Evolutionary conservation across 2,329 filamentous ascomycete species (phyloP), one percentile per base, ranked within the genome.

Genomic region (Xylariaceae sp.): DNA sequence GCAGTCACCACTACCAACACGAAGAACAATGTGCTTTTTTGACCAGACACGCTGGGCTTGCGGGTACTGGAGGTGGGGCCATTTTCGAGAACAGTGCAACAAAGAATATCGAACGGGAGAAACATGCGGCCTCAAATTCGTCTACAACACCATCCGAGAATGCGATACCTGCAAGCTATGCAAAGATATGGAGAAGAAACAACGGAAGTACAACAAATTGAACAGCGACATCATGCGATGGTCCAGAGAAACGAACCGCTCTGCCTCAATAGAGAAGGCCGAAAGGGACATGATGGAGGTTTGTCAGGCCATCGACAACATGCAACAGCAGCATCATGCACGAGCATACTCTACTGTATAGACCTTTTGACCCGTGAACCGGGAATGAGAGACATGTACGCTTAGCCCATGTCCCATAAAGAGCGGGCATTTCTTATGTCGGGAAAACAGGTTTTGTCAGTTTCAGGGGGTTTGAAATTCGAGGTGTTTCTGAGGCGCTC

Each of bases 81-180:
- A 89, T 78, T 97, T 97, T 80, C 87, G 90, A 65, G 86, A 93
- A 75, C 93, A 96, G 74, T 98, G 94, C 83, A 88, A 90, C 75
- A 92, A 92, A 76, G 94, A 97, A 75, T 96, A 96, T 79, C 90
- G 94, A 65, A 96, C 91, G 65, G 94, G 94, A 69, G 94, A 98
- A 81, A 97, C 94, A 33, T 98, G 94, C 77, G 94, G 94, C 61
- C 88, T 96, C 78, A 96, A 92, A 78, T 85, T 96, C 63, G 88
- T 96, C 71, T 92, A 90, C 79, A 79, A 86, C 67, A 93, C 91
- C 23, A 81, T 85, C 63, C 79, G 80, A 57, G 81, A 88, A 51
- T 67, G 74, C 39, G 84, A 84, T 53, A 84, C 86, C 68, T 98
- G 94, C 81, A 91, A 90, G 73, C 82, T 92, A 62, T 98, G 94